Evolutionary conservation across 148 eudicot species (phyloP).

Genomic region (Chenopodium suecicum): DNA sequence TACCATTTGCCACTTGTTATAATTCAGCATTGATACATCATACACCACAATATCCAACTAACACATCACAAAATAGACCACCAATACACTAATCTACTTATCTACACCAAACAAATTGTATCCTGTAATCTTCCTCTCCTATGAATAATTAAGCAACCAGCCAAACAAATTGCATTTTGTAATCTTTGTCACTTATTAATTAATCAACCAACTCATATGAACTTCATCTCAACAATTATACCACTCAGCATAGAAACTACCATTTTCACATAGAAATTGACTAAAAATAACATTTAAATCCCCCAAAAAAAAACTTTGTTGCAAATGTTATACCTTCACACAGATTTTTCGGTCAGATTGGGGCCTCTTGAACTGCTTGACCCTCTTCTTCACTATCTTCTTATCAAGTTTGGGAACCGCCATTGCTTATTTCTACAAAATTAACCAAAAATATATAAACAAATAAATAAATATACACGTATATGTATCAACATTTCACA

Average conservation of each 20-base stretch:
- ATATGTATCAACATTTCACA: too few relatives aligned
- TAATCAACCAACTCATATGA: too few relatives aligned
- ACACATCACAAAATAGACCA: neutral
- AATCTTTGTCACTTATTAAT: too few relatives aligned
- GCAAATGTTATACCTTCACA: conserved; percentile 45
- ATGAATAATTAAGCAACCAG: too few relatives aligned
- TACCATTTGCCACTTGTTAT: too few relatives aligned
- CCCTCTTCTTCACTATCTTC: conserved; percentile 74
- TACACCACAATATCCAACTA: neutral
- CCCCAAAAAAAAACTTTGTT: too few relatives aligned
- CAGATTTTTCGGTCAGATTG: conserved; percentile 52
- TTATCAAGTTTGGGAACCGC: conserved; percentile 63
- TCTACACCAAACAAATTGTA: too few relatives aligned
- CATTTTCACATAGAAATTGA: too few relatives aligned
- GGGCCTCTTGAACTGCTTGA: conserved; percentile 69
- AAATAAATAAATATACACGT: too few relatives aligned
- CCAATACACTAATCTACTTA: neutral
- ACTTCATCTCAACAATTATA: neutral
- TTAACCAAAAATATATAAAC: neutral
- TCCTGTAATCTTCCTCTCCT: neutral
- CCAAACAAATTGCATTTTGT: neutral
- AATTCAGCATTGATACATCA: too few relatives aligned
- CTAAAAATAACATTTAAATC: neutral
- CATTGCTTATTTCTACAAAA: conserved; percentile 27
- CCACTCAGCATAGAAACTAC: neutral